Evolutionary conservation across 2,329 filamentous ascomycete species (phyloP).

Genomic region (Aspergillus ibericus): DNA sequence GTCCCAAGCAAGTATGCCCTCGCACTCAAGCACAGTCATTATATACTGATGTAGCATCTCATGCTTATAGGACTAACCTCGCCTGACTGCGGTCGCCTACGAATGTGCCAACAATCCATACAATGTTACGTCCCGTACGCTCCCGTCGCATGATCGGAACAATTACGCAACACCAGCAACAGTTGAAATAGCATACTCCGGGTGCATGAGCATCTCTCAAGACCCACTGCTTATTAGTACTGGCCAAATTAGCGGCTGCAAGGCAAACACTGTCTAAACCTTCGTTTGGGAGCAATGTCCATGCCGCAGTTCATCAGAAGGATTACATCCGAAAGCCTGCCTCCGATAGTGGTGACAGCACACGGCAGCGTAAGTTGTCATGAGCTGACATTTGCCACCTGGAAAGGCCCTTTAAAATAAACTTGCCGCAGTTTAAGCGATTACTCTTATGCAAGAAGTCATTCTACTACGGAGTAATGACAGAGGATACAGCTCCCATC

Average conservation of each 20-base stretch:
- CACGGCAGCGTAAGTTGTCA: background rate
- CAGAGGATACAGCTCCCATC: background rate
- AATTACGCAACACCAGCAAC: conserved; percentile 30
- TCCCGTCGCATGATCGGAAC: conserved; percentile 22
- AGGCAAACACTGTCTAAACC: background rate
- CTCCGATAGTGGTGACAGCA: background rate
- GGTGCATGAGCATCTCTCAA: conserved; percentile 37
- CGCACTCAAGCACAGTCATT: background rate
- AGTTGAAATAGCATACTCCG: conserved; percentile 19
- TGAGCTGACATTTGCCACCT: background rate
- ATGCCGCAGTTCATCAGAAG: background rate
- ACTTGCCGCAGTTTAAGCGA: background rate
- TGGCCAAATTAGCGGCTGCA: conserved; percentile 34
- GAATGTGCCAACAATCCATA: background rate
- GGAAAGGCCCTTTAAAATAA: background rate
- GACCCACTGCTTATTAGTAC: conserved; percentile 33
- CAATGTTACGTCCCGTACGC: background rate
- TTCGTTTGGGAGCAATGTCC: background rate
- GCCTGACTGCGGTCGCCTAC: background rate
- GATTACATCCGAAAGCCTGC: too few species aligned
- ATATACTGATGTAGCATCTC: background rate
- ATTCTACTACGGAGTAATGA: background rate
- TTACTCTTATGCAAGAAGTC: background rate
- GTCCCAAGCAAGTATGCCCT: background rate
- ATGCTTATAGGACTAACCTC: background rate